Percentiles rank a stretch among this genome's conserved stretches.
Evolutionary conservation across 345 rosid species (phyloP).

Genomic region (Boechera stricta): DNA sequence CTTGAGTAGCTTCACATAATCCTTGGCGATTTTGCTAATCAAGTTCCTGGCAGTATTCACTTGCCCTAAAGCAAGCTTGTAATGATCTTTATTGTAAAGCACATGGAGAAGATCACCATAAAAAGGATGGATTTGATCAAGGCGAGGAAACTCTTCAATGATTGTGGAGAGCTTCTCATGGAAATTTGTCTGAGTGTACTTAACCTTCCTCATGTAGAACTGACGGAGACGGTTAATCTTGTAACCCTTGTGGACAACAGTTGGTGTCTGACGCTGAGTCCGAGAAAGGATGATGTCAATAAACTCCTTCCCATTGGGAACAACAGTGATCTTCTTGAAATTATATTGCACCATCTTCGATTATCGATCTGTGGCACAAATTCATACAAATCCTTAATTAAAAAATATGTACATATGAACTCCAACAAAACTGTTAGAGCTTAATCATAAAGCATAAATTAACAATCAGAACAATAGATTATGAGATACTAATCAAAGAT

Average conservation of each 20-base stretch:
- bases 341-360: constrained; percentile 70
- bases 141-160: constrained; percentile 76
- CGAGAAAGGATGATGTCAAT: constrained; percentile 72
- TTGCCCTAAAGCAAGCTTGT: constrained; percentile 81
- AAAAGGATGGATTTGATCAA: constrained; percentile 78
- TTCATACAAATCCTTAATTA: constrained; percentile 7
- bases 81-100: constrained; percentile 76
- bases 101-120: constrained; percentile 81
- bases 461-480: too few species aligned
- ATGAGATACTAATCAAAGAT: not conserved
- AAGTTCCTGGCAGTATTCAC: constrained; percentile 74
- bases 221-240: constrained; percentile 72
- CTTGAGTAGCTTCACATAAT: constrained; percentile 75
- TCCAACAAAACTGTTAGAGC: not conserved
- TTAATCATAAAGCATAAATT: not conserved
- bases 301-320: constrained; percentile 72
- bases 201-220: constrained; percentile 83
- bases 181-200: constrained; percentile 73
- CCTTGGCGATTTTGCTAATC: constrained; percentile 68
- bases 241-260: constrained; percentile 87
- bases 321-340: constrained; percentile 82
- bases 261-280: constrained; percentile 80
- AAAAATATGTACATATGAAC: not conserved
- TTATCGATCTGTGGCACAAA: constrained; percentile 32
- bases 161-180: constrained; percentile 71